These are phyloP conservation scores for Leonotis leonurus DNA, from an alignment of 257 asterid species.

Conservation along the genomic window DNA sequence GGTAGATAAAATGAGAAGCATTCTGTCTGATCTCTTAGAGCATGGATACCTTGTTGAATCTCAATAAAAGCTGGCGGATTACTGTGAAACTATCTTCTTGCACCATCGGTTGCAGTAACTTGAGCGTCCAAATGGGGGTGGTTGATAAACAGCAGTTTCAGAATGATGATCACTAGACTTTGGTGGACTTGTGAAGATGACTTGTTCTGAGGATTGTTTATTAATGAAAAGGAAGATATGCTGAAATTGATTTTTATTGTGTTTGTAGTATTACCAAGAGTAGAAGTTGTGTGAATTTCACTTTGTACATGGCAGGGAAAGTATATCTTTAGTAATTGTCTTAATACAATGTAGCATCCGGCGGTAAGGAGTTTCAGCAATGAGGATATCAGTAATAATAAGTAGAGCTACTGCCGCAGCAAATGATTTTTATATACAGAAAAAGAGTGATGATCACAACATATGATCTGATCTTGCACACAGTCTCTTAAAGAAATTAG, in stretches of 20 bases:
- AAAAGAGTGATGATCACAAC: slow-evolving; percentile 27
- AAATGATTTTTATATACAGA: too few relatives aligned
- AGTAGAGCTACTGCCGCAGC: too few relatives aligned
- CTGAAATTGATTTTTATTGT: slow-evolving; percentile 2
- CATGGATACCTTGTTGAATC: slow-evolving; percentile 53
- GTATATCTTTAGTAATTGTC: neutral
- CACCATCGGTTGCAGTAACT: neutral
- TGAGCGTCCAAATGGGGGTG: too few relatives aligned
- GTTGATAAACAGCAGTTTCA: neutral
- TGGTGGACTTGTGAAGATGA: slow-evolving; percentile 18
- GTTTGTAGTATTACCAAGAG: neutral
- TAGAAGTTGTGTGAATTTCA: slow-evolving; percentile 16
- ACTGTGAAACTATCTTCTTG: neutral
- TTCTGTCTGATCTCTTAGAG: slow-evolving; percentile 66
- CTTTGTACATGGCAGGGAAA: neutral
- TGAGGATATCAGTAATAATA: too few relatives aligned
- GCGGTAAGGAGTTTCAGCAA: neutral
- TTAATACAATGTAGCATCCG: neutral
- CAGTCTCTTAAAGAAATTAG: slow-evolving; percentile 78
- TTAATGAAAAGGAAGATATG: slow-evolving; percentile 8
- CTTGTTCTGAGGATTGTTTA: slow-evolving; percentile 19
- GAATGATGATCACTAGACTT: slow-evolving; percentile 1
- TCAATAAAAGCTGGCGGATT: slow-evolving; percentile 17
- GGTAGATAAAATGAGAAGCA: slow-evolving; percentile 80
- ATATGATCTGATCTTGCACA: slow-evolving; percentile 69